phyloP scores from a whole-genome alignment of 2,329 filamentous ascomycete species.

The Apiospora saccharicola region DNA sequence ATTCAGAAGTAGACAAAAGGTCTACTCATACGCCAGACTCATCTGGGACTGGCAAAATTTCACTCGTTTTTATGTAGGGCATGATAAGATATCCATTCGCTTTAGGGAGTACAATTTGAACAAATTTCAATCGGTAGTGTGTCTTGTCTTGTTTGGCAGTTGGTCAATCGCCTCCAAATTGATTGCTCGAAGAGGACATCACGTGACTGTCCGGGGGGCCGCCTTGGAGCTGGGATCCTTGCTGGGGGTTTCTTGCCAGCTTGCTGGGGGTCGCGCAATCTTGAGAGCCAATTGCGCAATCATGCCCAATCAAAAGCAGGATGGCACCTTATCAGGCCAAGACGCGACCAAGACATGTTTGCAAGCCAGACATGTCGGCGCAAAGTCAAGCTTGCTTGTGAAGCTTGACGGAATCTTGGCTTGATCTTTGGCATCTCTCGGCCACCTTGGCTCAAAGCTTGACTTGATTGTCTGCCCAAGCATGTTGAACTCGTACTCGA shows the following conservation, averaged over 20 bases:
- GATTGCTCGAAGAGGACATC: neutral
- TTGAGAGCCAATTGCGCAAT: neutral
- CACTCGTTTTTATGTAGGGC: too few relatives aligned
- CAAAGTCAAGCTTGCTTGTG: constrained; percentile 2
- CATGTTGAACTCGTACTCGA: neutral
- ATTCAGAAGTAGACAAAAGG: neutral
- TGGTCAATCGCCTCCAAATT: neutral
- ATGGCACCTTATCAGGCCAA: constrained; percentile 2
- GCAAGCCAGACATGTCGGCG: neutral
- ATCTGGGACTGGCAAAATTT: neutral
- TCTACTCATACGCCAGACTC: neutral
- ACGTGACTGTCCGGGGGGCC: neutral
- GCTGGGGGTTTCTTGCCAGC: too few relatives aligned
- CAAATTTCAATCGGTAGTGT: neutral
- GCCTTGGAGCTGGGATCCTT: neutral
- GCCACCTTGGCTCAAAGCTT: constrained; percentile 18
- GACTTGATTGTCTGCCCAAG: neutral
- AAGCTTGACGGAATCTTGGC: constrained; percentile 12
- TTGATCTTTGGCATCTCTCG: constrained; percentile 8
- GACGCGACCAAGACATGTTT: constrained; percentile 9
- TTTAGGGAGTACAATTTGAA: neutral
- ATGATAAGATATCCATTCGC: too few relatives aligned
- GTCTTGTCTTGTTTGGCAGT: neutral
- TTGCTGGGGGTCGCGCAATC: neutral
- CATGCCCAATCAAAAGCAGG: neutral